Evolutionary conservation across 1,284 basidiomycete species (phyloP).

Genomic region (Ceratobasidium sp.): DNA sequence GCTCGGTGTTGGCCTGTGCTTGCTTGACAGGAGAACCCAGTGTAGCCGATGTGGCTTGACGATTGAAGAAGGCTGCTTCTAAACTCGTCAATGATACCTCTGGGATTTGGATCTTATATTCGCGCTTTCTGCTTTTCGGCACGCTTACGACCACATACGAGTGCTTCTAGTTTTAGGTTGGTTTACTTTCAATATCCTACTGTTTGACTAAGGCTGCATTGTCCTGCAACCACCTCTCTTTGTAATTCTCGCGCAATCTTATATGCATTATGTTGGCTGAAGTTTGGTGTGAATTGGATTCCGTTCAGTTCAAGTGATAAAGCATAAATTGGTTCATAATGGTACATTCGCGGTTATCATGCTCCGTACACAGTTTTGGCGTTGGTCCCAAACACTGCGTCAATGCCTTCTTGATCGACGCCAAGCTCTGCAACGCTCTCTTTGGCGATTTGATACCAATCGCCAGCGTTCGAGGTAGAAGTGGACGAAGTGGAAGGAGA

Average conservation of each 20-base stretch:
- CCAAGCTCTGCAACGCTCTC: constrained; percentile 85
- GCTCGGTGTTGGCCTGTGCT: constrained; percentile 74
- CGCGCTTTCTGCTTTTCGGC: constrained; percentile 15
- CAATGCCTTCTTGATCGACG: constrained; percentile 78
- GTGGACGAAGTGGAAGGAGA: constrained; percentile 58
- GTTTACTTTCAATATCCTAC: background rate
- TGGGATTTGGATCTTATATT: constrained; percentile 8
- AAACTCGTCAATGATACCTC: constrained; percentile 41
- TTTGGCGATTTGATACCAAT: constrained; percentile 85
- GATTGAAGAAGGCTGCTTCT: constrained; percentile 49
- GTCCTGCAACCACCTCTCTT: constrained; percentile 37
- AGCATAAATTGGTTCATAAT: constrained; percentile 19
- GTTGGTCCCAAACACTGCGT: constrained; percentile 75
- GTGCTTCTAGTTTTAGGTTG: background rate
- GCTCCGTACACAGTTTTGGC: constrained; percentile 70
- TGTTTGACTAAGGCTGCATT: constrained; percentile 27
- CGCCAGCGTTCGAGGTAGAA: constrained; percentile 62
- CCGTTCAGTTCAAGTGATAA: background rate
- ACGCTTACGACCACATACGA: constrained; percentile 1
- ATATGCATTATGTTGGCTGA: constrained; percentile 18
- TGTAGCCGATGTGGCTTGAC: constrained; percentile 67
- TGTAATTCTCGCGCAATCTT: constrained; percentile 24
- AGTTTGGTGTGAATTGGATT: background rate
- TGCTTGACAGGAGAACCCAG: constrained; percentile 73
- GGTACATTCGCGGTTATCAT: background rate